Base-by-base conservation (phyloP, 164 flowering plant genomes). In the Stephania japonica region DNA sequence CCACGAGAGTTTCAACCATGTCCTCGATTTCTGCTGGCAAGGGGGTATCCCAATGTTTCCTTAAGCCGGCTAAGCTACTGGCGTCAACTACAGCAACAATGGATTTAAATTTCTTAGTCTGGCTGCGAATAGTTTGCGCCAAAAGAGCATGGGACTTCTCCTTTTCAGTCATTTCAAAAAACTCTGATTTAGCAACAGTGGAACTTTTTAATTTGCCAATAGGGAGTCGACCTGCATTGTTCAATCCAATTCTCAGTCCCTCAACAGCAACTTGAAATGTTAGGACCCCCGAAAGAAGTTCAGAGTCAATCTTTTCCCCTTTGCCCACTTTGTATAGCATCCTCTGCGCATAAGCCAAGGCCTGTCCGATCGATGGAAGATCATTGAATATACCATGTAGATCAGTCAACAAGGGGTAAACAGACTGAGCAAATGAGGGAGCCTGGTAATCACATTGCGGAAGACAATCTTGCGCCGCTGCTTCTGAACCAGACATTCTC, bases 31-130 rank as follows among this genome's bases (percentile, higher is more conserved):
- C 99, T 0, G 18, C 62, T 69, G 99, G 97, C 70, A 95, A 67
- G n/a, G 82, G 32, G n/a, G 89, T 84, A 68, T 87, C 84, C 99
- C 99, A 95, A 74, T 89, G 83, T 73, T 83, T 90, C 65, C 99
- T 86, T 5, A 95, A 81, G 68, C 97, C 97, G 26, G 85, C 90
- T 77, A 95, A 78, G 71, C 82, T 70, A 76, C 88, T 86, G 10
- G 88, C 92, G 85, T 95, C 98, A 18, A 95, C 87, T 62, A 95
- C 80, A 14, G 97, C 98, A 24, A 95, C 99, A 16, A 88, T 72
- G 18, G 89, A 86, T 78, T 83, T 87, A 75, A 78, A 89, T 69
- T 87, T 89, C 76, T 85, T 80, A 24, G 93, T 75, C 76, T 91
- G 97, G 76, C 83, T 77, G 41, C 81, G 83, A 62, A 95, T 86